Evolutionary conservation across 352 stramenopile genomes (phyloP).

Genomic region (Pythium aristosporum): DNA sequence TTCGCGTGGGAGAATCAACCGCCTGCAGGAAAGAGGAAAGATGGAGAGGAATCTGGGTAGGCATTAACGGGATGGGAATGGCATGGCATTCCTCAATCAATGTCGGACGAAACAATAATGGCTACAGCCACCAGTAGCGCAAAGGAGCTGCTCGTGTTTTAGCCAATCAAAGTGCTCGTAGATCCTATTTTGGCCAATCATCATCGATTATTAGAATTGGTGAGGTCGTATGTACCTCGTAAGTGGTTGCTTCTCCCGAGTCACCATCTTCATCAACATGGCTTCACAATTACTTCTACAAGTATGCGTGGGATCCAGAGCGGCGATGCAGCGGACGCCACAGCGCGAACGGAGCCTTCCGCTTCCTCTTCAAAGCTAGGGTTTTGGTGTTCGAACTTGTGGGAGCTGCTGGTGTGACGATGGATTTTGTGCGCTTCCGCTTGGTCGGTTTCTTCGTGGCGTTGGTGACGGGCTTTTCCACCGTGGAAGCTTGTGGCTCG

Average conservation of each 20-base stretch:
- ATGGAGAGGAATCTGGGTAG: background rate
- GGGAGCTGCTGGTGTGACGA: background rate
- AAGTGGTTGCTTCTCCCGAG: background rate
- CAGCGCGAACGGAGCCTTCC: conserved; percentile 4
- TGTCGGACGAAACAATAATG: background rate
- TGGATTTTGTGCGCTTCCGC: conserved; percentile 18
- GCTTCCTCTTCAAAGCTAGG: background rate
- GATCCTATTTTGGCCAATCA: background rate
- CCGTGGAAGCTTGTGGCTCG: background rate
- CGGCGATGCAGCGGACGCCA: conserved; percentile 34
- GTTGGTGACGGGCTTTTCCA: background rate
- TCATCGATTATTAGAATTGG: background rate
- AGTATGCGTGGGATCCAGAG: background rate
- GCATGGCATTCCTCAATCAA: background rate
- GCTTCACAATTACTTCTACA: background rate
- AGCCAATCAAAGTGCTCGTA: background rate
- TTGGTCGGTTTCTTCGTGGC: background rate
- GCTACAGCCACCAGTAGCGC: conserved; percentile 1
- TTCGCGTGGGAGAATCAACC: no score
- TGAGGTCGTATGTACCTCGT: background rate
- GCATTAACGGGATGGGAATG: background rate
- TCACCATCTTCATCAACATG: background rate
- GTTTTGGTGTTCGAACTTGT: background rate
- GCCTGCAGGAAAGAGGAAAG: background rate
- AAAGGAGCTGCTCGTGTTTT: background rate